Percentiles rank a stretch among this genome's conserved stretches.
These are phyloP conservation scores for Pelargonium exstipulatum DNA, from an alignment of 441 rosid genomes.

Conservation along the genomic window DNA sequence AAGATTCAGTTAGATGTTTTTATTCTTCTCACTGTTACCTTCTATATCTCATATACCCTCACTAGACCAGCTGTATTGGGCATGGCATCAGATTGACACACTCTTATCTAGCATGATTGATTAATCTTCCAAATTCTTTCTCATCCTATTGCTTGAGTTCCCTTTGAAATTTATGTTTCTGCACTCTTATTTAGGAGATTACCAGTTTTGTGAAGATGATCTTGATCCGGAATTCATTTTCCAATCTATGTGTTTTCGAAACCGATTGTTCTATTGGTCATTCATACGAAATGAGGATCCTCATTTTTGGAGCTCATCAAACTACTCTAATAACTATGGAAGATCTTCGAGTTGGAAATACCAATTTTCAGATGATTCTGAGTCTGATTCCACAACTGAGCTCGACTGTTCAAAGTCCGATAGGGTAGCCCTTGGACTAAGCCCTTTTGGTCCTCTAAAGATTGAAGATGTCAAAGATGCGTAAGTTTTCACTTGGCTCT, in stretches of 20 bases:
- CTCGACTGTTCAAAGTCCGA: constrained; percentile 38
- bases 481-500: constrained; percentile 36
- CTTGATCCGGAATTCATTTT: constrained; percentile 48
- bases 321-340: constrained; percentile 33
- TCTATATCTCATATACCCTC: no score
- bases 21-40: no score
- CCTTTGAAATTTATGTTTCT: constrained; percentile 13
- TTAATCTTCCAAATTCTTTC: neutral
- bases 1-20: no score
- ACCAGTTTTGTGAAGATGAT: constrained; percentile 53
- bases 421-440: constrained; percentile 73
- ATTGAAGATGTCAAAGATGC: constrained; percentile 71
- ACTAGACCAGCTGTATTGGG: no score
- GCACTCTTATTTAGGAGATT: constrained; percentile 41
- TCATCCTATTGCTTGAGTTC: constrained; percentile 2
- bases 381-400: constrained; percentile 32
- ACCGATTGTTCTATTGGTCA: constrained; percentile 49
- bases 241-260: constrained; percentile 58
- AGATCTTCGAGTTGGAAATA: constrained; percentile 38
- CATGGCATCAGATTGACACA: no score
- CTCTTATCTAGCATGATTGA: neutral
- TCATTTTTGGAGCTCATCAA: constrained; percentile 42
- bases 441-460: constrained; percentile 64
- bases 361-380: constrained; percentile 43
- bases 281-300: constrained; percentile 50